Base-by-base conservation (phyloP, 1,284 basidiomycete species). In the Leccinum olivaceoglutinosum region DNA sequence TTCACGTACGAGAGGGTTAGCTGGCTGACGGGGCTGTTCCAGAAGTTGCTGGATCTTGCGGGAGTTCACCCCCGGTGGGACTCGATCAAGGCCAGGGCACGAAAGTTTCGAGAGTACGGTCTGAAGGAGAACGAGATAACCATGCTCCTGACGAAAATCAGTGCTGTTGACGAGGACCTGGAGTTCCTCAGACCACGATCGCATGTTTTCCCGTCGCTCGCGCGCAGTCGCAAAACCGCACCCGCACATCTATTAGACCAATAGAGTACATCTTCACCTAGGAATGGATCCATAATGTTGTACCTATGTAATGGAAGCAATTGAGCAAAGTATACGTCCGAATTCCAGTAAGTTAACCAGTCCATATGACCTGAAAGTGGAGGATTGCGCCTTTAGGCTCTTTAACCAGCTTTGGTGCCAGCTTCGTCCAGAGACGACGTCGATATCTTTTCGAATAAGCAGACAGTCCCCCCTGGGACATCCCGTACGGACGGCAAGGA, bases 401-500 rank as follows among this genome's bases (percentile, higher is more conserved):
- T 18, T 55, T 58, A 39, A 29, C 59, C 56, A 34, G 49, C 29
- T 18, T 2, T 25, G 34, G 65, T 58, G 4, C 49, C 64, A 29
- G 12, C 60, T 9, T 63, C 39, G 21, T 65, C 65, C 38, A 66
- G 34, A 32, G 34, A 63, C 3, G 61, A 63, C 8, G 79, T 67
- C 25, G 75, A 79, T 25, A 76, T 79, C 68, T 80, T 87, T 71
- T 90, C 87, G 67, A 92, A 92, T 9, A 92, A 68, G 9, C 86
- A 87, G 16, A 92, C 73, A 1, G 85, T 84, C 1, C 89, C 89
- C 5, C 86, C 87, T 1, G 86, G 84, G 36, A 88, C 77, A 62
- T 83, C 80, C 36, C 75, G 74, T 16, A 81, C 75, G 2, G 74
- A 72, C 21, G 75, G 66, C 18, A 66, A 66, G 7, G 67, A 60